Evolutionary conservation across 495 filamentous ascomycete species (phyloP), one percentile per base, ranked within the genome.

Genomic region (Hypoxylon crocopeplum): DNA sequence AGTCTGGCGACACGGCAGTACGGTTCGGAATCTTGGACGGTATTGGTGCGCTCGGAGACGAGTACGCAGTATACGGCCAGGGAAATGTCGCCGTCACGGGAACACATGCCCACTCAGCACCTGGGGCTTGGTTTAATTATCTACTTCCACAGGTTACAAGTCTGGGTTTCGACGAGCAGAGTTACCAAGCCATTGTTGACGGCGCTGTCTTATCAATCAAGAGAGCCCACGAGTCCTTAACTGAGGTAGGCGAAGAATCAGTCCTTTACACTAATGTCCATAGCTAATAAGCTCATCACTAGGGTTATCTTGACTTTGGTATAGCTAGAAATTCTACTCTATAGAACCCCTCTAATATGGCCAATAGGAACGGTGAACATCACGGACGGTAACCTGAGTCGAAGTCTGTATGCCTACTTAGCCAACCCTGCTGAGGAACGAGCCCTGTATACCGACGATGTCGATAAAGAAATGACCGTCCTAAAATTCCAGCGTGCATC

Each of bases 51-150:
- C 73, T 94, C 6, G 81, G 81, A 4, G 53, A 59, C 0, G 75
- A 65, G 7, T 84, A 81, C 39, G 57, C 72, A 8, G 70, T 76
- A 16, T 98, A 97, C 69, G 84, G 83, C 20, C 82, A 86, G 57
- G 78, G 82, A 47, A 98, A 97, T 67, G 73, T 98, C 37, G 94
- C 94, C 11, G 78, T 98, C 15, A 93, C 89, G 1, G 94, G 93
- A 20, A 97, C 94, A 0, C 94, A 98, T 69, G 90, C 88, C 2
- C 94, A 98, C 71, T 89, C 92, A 25, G 93, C 91, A 0, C 92
- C 93, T 13, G 94, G 91, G 0, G 94, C 89, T 25, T 98, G 92
- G 92, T 84, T 94, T 66, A 98, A 98, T 65, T 98, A 98, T 69
- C 82, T 98, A 12, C 81, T 98, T 7, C 93, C 93, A 3, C 94